phyloP scores from a whole-genome alignment of 2,329 filamentous ascomycete species.

The Metarhizium anisopliae region DNA sequence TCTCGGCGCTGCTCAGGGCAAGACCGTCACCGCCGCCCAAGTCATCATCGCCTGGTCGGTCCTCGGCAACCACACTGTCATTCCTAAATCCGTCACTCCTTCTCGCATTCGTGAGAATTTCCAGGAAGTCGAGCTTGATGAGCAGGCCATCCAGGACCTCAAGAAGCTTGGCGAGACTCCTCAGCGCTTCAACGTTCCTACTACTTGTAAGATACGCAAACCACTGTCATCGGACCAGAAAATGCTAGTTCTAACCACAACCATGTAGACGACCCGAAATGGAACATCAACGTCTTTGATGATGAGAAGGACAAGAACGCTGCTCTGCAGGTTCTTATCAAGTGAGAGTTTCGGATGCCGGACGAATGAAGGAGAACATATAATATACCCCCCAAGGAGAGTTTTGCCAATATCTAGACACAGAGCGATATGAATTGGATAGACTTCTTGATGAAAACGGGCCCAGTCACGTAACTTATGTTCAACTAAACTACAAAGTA shows the following conservation, averaged over 20 bases:
- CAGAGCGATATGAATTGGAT: not conserved
- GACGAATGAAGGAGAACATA: not conserved
- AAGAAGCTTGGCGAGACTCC: slow-evolving; percentile 49
- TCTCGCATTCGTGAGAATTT: slow-evolving; percentile 63
- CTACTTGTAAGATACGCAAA: slow-evolving; percentile 24
- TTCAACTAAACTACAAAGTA: not conserved
- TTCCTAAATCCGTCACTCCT: slow-evolving; percentile 65
- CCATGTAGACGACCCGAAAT: slow-evolving; percentile 37
- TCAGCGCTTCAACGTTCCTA: slow-evolving; percentile 36
- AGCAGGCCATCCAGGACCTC: slow-evolving; percentile 50
- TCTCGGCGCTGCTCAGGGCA: slow-evolving; percentile 23
- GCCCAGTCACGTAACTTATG: not conserved
- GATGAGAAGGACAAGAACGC: slow-evolving; percentile 44
- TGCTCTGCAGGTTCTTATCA: slow-evolving; percentile 35
- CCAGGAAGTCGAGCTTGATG: slow-evolving; percentile 52
- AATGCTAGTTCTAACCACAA: slow-evolving; percentile 4
- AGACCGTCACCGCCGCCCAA: slow-evolving; percentile 32
- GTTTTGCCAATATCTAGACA: not conserved
- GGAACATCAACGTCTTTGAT: slow-evolving; percentile 48
- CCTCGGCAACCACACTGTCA: slow-evolving; percentile 56
- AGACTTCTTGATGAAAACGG: not conserved
- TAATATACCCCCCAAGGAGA: not conserved
- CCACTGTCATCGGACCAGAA: not conserved
- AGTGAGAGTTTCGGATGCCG: slow-evolving; percentile 7
- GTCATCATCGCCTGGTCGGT: slow-evolving; percentile 49